Conservation (phyloP, 805 yeast genomes). For the Saturnispora halmiae region DNA sequence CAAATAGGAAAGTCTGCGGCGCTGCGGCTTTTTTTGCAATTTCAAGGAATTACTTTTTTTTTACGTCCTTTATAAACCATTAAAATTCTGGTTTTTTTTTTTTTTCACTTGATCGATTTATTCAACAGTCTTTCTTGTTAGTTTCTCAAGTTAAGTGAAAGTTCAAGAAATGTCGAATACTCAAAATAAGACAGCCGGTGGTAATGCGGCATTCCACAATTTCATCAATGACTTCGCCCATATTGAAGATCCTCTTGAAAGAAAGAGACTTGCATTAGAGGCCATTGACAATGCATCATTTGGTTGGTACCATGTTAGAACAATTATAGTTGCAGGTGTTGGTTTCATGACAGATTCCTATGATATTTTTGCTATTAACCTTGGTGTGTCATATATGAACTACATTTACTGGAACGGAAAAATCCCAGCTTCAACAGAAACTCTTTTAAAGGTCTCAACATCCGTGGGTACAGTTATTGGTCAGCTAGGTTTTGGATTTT, state of each 20-base stretch:
- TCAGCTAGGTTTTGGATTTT: constrained; percentile 73
- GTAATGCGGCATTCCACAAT: constrained; percentile 82
- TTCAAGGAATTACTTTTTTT: background rate
- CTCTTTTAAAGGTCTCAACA: constrained; percentile 78
- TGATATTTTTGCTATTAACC: constrained; percentile 83
- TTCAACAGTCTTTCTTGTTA: background rate
- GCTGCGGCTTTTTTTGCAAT: background rate
- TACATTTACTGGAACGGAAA: constrained; percentile 63
- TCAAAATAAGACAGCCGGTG: constrained; percentile 45
- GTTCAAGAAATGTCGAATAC: background rate
- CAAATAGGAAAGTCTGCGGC: constrained; percentile 2
- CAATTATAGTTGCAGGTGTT: constrained; percentile 85
- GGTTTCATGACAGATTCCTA: constrained; percentile 92
- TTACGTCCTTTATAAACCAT: background rate
- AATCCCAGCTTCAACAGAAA: constrained; percentile 59
- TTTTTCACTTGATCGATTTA: background rate
- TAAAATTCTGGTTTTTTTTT: background rate
- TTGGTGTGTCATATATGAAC: constrained; percentile 70
- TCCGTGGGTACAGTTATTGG: constrained; percentile 93
- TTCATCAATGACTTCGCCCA: constrained; percentile 72
- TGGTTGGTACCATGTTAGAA: constrained; percentile 77
- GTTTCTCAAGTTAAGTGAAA: background rate
- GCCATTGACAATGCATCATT: constrained; percentile 72
- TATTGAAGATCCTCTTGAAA: constrained; percentile 74
- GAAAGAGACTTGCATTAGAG: constrained; percentile 78